Evolutionary conservation across 306 rosid species (phyloP).

Genomic region (Begonia fuchsioides): DNA sequence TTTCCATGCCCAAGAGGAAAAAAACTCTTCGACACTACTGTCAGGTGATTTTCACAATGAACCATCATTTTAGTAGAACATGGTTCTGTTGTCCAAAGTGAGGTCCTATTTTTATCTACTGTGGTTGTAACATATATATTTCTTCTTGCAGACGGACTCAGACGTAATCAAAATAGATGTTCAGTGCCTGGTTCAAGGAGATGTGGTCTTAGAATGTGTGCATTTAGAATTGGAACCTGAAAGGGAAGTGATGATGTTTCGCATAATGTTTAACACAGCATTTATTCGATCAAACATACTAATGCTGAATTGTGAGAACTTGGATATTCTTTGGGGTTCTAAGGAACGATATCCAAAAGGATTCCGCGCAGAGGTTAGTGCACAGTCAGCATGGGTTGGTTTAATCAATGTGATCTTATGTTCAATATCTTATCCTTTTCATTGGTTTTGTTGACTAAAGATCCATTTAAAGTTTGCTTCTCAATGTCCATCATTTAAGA

Average conservation of each 20-base stretch:
- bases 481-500: neutral
- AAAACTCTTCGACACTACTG: slow-evolving; percentile 52
- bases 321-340: slow-evolving; percentile 93
- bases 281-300: slow-evolving; percentile 87
- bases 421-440: slow-evolving; percentile 8
- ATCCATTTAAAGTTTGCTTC: neutral
- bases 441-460: neutral
- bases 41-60: slow-evolving; percentile 29
- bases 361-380: slow-evolving; percentile 81
- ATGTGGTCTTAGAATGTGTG: slow-evolving; percentile 93
- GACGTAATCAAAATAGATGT: slow-evolving; percentile 96
- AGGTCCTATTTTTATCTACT: too few relatives aligned
- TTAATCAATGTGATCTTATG: neutral
- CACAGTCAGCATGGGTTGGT: too few relatives aligned
- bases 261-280: slow-evolving; percentile 84
- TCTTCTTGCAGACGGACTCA: slow-evolving; percentile 66
- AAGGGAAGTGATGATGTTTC: slow-evolving; percentile 98
- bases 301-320: slow-evolving; percentile 72
- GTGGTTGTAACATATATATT: slow-evolving; percentile 6
- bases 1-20: slow-evolving; percentile 78
- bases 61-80: neutral
- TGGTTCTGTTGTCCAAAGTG: too few relatives aligned
- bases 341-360: slow-evolving; percentile 86
- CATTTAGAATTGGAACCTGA: slow-evolving; percentile 79
- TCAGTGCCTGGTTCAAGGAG: slow-evolving; percentile 96